Base-by-base conservation (phyloP, 306 rosid species). In the Sphenostylis stenocarpa region DNA sequence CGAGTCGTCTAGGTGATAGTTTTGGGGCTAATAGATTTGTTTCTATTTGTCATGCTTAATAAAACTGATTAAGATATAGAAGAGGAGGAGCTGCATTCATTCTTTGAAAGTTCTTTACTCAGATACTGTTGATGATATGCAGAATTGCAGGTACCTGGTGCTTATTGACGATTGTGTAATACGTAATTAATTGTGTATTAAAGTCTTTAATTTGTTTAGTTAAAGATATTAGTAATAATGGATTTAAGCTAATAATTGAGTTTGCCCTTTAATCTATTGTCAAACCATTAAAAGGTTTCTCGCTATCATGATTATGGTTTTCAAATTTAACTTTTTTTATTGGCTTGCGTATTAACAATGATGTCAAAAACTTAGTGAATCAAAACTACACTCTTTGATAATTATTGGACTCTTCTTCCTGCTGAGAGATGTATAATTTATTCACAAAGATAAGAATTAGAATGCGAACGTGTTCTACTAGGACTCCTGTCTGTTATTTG, bases 361-460 rank as follows among this genome's bases (percentile, higher is more conserved):
- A 19, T 65, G 33, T 63, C 11, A 48, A 63, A 61, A 48, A 62
- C 11, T 34, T 29, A 21, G 13, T 41, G 34, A 13, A 66, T 66
- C 33, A 41, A 67, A 43, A 13, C 17, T 14, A 41, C 6, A 65
- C 31, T 38, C 71, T 6, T 52, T 28, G n/a, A 55, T 77, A 6
- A 52, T 67, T 67, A 41, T 41, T 67, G 68, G 36, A 53, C 47
- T 67, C 26, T 67, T 39, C 26, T 41, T 55, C 23, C 47, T 73
- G 70, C 47, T 19, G 24, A 28, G 75, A 24, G 44, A 19, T 49
- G 55, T 33, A 16, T 16, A 16, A 60, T 60, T 6, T 61, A 38
- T 76, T 51, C 56, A 26, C 67, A 34, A 12, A 41, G 28, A 67
- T 67, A 55, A 66, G 56, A 58, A 60, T 44, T 17, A 73, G 47